A percentile compares a stretch with the other conserved stretches of the same genome.
Evolutionary conservation across 2,329 filamentous ascomycete species (phyloP).

Genomic region (Penicillium paneum): DNA sequence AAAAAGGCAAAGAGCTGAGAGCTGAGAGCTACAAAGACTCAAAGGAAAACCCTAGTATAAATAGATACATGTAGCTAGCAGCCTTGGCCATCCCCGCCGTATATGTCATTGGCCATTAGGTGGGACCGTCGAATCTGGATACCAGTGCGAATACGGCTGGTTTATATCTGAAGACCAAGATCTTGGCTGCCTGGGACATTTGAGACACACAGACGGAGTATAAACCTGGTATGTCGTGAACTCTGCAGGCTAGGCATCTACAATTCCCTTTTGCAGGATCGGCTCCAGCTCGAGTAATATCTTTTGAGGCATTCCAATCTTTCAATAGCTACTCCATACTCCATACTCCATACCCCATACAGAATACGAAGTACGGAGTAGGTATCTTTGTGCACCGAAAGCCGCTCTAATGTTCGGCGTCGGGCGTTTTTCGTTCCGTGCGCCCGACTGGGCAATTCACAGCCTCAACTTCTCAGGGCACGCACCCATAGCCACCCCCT

Average conservation of each 20-base stretch:
- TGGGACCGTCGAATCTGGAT: neutral
- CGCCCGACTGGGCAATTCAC: neutral
- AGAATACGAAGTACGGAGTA: neutral
- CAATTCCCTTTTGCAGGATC: neutral
- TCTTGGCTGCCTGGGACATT: neutral
- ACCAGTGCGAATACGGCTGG: neutral
- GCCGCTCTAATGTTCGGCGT: neutral
- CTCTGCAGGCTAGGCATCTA: neutral
- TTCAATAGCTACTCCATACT: too few relatives aligned
- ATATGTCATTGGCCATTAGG: conserved; percentile 11
- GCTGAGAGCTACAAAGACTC: neutral
- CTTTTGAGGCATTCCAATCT: too few relatives aligned
- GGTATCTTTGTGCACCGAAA: neutral
- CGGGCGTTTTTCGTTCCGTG: neutral
- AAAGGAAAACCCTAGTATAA: neutral
- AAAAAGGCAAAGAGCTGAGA: neutral
- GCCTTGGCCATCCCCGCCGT: conserved; percentile 8
- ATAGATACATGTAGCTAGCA: neutral
- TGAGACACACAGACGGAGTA: neutral
- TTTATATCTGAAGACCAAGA: neutral
- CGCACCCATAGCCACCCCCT: neutral
- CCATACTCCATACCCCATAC: neutral
- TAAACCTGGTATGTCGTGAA: neutral
- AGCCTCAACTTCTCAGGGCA: neutral
- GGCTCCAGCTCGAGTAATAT: neutral